A percentile compares a stretch with the other conserved stretches of the same genome.
phyloP scores from a whole-genome alignment of 805 yeast species.

The Candida quercuum region DNA sequence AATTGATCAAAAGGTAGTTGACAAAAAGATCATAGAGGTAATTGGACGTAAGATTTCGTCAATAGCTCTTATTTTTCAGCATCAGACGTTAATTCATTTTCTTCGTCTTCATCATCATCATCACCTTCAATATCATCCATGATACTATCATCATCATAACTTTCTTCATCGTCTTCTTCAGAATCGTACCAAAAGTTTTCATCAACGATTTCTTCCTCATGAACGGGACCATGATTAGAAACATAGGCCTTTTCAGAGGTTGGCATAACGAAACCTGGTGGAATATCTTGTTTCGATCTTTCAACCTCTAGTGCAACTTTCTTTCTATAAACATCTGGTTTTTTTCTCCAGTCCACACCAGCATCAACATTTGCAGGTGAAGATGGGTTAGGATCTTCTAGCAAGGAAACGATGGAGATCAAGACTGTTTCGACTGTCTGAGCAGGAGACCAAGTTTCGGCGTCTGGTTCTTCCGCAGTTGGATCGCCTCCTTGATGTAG shows the following conservation, averaged over 20 bases:
- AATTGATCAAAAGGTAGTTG: too few relatives aligned
- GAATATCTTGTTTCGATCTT: constrained; percentile 78
- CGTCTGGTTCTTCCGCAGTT: constrained; percentile 85
- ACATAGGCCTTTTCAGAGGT: constrained; percentile 55
- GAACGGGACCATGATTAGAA: constrained; percentile 30
- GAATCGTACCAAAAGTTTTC: constrained; percentile 86
- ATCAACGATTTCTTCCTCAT: constrained; percentile 53
- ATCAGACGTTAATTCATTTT: constrained; percentile 26
- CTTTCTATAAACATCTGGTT: constrained; percentile 68
- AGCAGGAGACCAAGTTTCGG: constrained; percentile 91
- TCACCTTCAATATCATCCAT: constrained; percentile 49
- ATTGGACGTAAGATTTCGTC: too few relatives aligned
- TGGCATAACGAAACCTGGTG: constrained; percentile 82
- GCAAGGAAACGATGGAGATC: constrained; percentile 81
- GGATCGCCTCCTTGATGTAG: constrained; percentile 90
- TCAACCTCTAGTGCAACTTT: constrained; percentile 79
- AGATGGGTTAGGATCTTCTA: constrained; percentile 89
- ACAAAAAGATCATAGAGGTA: too few relatives aligned
- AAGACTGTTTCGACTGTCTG: constrained; percentile 90
- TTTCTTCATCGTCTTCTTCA: constrained; percentile 54
- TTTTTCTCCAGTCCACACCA: constrained; percentile 81
- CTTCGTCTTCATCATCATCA: constrained; percentile 50
- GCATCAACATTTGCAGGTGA: constrained; percentile 98
- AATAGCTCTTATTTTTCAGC: constrained; percentile 23
- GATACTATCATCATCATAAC: constrained; percentile 48